Conservation (phyloP, 768 basidiomycete genomes). For the Plicaturopsis crispa region DNA sequence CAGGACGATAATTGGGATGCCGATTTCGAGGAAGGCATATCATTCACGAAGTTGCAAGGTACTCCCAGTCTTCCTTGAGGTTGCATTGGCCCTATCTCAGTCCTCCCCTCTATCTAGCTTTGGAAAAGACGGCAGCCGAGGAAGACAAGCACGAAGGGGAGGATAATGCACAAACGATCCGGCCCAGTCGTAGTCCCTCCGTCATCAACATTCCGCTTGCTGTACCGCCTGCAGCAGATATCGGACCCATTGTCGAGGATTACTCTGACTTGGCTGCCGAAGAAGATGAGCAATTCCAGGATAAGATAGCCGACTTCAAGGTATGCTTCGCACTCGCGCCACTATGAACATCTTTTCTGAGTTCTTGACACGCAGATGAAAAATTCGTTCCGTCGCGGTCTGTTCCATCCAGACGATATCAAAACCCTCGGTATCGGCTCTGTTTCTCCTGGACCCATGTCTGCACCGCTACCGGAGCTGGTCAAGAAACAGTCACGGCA, state of each 20-base stretch:
- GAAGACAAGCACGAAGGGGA: conserved; percentile 51
- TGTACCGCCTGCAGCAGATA: conserved; percentile 52
- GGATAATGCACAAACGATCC: conserved; percentile 76
- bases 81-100: conserved; percentile 3
- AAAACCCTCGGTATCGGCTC: conserved; percentile 58
- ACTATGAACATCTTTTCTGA: neutral
- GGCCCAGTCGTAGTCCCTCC: conserved; percentile 66
- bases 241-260: conserved; percentile 76
- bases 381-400: conserved; percentile 61
- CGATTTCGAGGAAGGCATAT: conserved; percentile 93
- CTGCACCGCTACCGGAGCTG: conserved; percentile 59
- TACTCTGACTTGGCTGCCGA: conserved; percentile 84
- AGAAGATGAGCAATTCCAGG: conserved; percentile 68
- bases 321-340: conserved; percentile 26
- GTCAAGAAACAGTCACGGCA: conserved; percentile 47
- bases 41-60: conserved; percentile 78
- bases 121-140: conserved; percentile 53
- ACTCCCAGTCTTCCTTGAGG: no score
- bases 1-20: conserved; percentile 98
- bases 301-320: conserved; percentile 82
- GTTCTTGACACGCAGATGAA: conserved; percentile 42
- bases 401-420: conserved; percentile 88
- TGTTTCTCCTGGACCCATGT: conserved; percentile 48
- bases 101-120: conserved; percentile 28
- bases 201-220: conserved; percentile 46